Evolutionary conservation across 805 yeast genomes (phyloP), one percentile per base, ranked within the genome.

Genomic region (Candida coquimbonensis): DNA sequence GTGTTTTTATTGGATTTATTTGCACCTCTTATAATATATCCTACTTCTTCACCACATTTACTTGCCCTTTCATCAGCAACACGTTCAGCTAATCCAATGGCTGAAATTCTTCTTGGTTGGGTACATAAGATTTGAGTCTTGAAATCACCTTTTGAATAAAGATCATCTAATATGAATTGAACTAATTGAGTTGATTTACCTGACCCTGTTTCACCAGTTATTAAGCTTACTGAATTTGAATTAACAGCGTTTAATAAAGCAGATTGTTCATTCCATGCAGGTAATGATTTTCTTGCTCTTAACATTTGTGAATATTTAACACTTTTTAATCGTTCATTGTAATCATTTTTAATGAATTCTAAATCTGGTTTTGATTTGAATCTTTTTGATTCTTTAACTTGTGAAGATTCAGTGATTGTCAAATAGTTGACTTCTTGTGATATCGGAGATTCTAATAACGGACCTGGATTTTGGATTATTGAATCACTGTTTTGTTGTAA

Each of bases 181-280:
- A 88, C 96, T 6, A 87, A 79, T 61, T 91, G 99, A 0, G 99
- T 91, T 1, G 96, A 87, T 59, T 91, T 91, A 54, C 98, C 98
- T 1, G 97, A 90, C 55, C 98, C 98, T 0, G 98, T 91, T 62
- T 93, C 99, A 61, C 98, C 99, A 2, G 98, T 91, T 34, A 91
- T 75, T 32, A 91, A 66, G 9, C 86, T 80, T 5, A 88, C 84
- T 50, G 78, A 78, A 57, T 85, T 76, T 0, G 68, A 49, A 27
- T 72, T 69, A 5, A 91, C 78, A 5, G 80, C 65, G 0, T 74
- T 55, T 2, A 86, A 72, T 36, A 91, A 70, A 7, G 75, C 70
- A 0, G 73, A 64, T 44, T 69, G 73, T 58, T 81, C 84, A 13
- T 68, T 61, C 95, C 96, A 91, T 0, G 98, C 98, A 0, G 99